phyloP scores from a whole-genome alignment of 164 flowering plant genomes.

The Nymphaea colorata region DNA sequence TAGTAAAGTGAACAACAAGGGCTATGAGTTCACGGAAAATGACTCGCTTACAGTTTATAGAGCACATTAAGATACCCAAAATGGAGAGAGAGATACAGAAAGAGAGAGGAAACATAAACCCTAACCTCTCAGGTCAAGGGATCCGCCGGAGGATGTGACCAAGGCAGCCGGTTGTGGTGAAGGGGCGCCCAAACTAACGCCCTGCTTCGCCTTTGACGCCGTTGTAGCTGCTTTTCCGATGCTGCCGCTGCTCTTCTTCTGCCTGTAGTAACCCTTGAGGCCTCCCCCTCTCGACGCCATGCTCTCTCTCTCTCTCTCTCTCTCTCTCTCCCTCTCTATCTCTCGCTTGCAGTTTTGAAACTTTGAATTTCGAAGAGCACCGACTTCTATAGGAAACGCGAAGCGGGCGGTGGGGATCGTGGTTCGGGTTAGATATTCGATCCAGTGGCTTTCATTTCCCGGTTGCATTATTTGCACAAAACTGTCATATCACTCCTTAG shows the following conservation, averaged over 20 bases:
- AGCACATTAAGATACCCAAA: too few species aligned
- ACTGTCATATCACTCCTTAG: not conserved
- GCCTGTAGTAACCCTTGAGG: constrained; percentile 59
- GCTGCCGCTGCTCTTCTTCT: constrained; percentile 36
- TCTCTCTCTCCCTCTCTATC: constrained; percentile 12
- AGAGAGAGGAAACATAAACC: not conserved
- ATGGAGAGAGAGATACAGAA: not conserved
- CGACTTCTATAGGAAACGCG: not conserved
- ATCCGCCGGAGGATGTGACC: not conserved
- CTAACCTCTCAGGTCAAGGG: not conserved
- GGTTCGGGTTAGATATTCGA: not conserved
- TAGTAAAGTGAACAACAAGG: too few species aligned
- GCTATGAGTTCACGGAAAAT: too few species aligned
- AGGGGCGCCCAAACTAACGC: constrained; percentile 29
- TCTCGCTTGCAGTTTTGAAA: not conserved
- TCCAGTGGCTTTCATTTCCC: not conserved
- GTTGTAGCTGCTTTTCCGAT: constrained; percentile 4
- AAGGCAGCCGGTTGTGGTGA: constrained; percentile 34
- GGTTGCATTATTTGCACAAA: not conserved
- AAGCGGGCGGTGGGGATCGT: not conserved
- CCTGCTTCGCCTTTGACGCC: constrained; percentile 10
- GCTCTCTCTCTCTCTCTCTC: constrained; percentile 11
- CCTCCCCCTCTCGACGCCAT: constrained; percentile 30
- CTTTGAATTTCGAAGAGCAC: not conserved
- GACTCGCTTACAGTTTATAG: too few species aligned